Base-by-base conservation (phyloP, 2,329 filamentous ascomycete genomes). In the Thielaviopsis ethacetica region DNA sequence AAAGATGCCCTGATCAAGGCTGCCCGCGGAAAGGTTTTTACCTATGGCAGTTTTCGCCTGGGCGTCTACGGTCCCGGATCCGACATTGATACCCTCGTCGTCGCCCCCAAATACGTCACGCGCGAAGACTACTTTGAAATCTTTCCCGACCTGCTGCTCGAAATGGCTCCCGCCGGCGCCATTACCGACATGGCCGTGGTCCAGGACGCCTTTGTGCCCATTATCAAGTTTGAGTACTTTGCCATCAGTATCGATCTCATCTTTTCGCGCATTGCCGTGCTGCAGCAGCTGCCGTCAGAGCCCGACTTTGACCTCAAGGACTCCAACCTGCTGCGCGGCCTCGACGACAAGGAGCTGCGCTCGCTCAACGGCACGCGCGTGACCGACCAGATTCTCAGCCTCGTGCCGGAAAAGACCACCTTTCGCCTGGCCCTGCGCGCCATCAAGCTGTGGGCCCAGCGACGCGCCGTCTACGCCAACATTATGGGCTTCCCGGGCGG, bases 401-500 rank as follows among this genome's bases (percentile, higher is more conserved):
- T 95, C 9, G 91, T 98, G 2, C 93, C 93, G 1, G 88, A 97
- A 68, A 81, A 85, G 65, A 89, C 86, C 65, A 89, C 90, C 3
- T 98, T 98, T 71, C 85, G 89, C 62, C 81, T 91, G 63, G 93
- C 93, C 10, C 71, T 97, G 62, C 83, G 93, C 56, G 91, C 90
- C 15, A 88, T 98, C 74, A 98, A 98, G 72, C 78, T 98, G 7
- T 98, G 93, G 93, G 91, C 93, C 10, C 88, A 95, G 68, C 83
- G 85, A 56, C 86, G 91, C 62, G 93, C 88, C 24, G 89, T 97
- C 54, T 97, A 97, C 68, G 89, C 89, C 63, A 96, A 96, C 67
- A 91, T 97, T 63, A 90, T 95, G 71, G 93, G 93, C 26, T 98
- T 93, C 65, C 93, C 93, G 1, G 93, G 93, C 65, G 93, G 93